Evolutionary conservation across 768 basidiomycete species (phyloP).

Genomic region (Tulasnella sp.): DNA sequence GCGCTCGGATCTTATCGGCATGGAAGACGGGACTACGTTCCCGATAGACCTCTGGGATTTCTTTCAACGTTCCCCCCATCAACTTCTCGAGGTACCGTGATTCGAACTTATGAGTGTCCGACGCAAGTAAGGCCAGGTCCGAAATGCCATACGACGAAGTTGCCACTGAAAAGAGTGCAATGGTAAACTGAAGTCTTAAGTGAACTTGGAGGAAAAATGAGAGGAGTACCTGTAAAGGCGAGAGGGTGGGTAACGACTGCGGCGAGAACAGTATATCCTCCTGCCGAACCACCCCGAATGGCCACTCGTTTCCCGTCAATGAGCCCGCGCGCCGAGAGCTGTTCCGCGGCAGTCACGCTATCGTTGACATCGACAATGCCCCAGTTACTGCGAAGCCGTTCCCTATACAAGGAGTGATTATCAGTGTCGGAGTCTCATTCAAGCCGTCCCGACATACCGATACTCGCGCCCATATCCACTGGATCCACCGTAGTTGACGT

Average conservation of each 20-base stretch:
- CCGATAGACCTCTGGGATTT: conserved; percentile 51
- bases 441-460: conserved; percentile 32
- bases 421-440: not conserved
- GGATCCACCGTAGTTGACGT: conserved; percentile 72
- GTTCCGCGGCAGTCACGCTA: conserved; percentile 47
- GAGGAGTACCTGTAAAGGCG: conserved; percentile 39
- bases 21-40: conserved; percentile 57
- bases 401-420: conserved; percentile 25
- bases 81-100: conserved; percentile 51
- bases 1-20: conserved; percentile 52
- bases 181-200: not conserved
- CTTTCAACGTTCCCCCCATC: conserved; percentile 48
- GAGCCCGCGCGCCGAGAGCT: conserved; percentile 44
- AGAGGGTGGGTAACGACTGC: conserved; percentile 35
- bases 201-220: not conserved
- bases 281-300: conserved; percentile 62
- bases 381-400: conserved; percentile 58
- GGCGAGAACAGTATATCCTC: conserved; percentile 61
- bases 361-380: conserved; percentile 68
- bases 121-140: conserved; percentile 48
- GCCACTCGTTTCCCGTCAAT: conserved; percentile 57
- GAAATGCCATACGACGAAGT: conserved; percentile 63
- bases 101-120: conserved; percentile 69
- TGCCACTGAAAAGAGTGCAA: conserved; percentile 34
- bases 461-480: conserved; percentile 66